Evolutionary conservation across 1,139 yeast species (phyloP), one percentile per base, ranked within the genome.

Genomic region (Sugiyamaella neomexicana): DNA sequence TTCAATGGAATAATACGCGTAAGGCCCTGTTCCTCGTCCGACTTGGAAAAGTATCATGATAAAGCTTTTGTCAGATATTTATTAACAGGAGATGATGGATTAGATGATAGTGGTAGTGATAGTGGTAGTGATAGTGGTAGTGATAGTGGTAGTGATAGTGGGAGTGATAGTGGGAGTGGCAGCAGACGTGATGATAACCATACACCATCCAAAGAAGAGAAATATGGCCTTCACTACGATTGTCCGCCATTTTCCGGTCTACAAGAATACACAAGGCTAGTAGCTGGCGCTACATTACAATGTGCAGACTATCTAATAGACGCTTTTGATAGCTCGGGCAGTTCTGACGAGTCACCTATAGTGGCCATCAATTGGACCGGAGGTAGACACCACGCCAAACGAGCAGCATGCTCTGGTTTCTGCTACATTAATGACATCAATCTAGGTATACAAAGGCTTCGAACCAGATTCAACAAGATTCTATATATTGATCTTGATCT

Each of bases 311-410:
- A 65, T 51, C 65, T 75, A 4, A 56, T 66, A 1, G 47, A 52
- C 12, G 55, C 58, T 6, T 50, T 48, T n/a, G 41, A 34, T 17
- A 41, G 38, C 1, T 31, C 38, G 2, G 25, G 32, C 12, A 39
- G 5, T 5, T 50, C 25, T 13, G 45, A 12, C 7, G 29, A 44
- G 7, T 52, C 43, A n/a, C 46, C 52, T 15, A 63, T 69, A 4
- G 71, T 83, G 1, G 84, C 79, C 0, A 74, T 86, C 45, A 85
- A 85, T 63, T 86, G 91, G 91, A 81, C 81, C 62, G 95, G 95
- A 1, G 95, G 95, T 1, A 68, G 95, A 50, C 95, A 86, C 64
- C 95, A 86, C 67, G 83, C 85, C 5, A 72, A 70, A 40, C 79
- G 78, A 60, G 65, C 76, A 0, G 71, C 65, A 41, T 87, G 89